These are phyloP conservation scores for Verticillium nonalfalfae DNA, from an alignment of 2,329 filamentous ascomycete genomes.

Conservation along the genomic window DNA sequence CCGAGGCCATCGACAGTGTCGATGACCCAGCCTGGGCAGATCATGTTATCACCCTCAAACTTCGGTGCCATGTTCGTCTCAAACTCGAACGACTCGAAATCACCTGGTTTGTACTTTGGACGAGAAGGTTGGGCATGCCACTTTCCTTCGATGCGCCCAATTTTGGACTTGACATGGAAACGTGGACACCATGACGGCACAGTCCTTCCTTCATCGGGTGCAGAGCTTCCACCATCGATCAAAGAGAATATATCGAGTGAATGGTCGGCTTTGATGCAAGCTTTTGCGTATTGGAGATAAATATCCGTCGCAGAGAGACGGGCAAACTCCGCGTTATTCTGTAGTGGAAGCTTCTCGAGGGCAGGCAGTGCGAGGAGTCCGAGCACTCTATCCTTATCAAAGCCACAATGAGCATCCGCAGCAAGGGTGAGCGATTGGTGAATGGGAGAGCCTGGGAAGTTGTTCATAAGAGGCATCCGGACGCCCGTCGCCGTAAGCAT, in stretches of 20 bases:
- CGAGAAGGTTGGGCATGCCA: constrained; percentile 1
- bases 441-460: neutral
- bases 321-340: neutral
- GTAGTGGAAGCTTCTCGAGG: neutral
- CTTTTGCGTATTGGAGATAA: neutral
- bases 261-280: neutral
- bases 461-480: neutral
- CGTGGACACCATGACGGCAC: constrained; percentile 2
- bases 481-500: neutral
- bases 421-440: constrained; percentile 1
- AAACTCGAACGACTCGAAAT: no score
- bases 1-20: constrained; percentile 1
- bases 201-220: neutral
- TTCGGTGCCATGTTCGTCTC: neutral
- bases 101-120: neutral
- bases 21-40: neutral
- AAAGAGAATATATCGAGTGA: constrained; percentile 4
- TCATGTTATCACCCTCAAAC: neutral
- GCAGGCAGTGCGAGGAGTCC: neutral
- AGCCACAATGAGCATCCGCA: neutral
- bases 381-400: neutral
- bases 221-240: neutral
- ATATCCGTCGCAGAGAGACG: neutral
- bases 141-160: neutral
- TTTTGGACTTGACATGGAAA: neutral